Percentiles rank a stretch among this genome's conserved stretches.
These are phyloP conservation scores for Malassezia equina DNA, from an alignment of 1,284 basidiomycete species.

Conservation along the genomic window DNA sequence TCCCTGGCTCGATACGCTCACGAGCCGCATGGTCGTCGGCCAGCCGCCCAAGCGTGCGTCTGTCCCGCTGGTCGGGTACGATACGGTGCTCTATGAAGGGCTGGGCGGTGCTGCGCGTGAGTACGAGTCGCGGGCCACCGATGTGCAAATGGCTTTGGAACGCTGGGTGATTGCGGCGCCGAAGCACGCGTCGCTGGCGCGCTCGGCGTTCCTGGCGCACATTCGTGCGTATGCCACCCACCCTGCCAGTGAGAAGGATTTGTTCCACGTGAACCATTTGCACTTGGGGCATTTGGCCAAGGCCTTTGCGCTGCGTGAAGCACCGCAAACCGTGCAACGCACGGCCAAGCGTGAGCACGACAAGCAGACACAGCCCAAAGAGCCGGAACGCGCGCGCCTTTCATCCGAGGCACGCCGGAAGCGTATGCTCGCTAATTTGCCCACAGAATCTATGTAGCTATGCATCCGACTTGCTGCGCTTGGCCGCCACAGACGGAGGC, in stretches of 20 bases:
- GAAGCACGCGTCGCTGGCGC: constrained; percentile 67
- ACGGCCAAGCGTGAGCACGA: constrained; percentile 16
- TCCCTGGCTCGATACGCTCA: constrained; percentile 79
- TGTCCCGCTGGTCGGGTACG: constrained; percentile 15
- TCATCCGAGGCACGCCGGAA: neutral
- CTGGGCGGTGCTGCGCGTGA: constrained; percentile 64
- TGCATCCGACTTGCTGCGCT: constrained; percentile 11
- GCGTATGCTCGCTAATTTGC: constrained; percentile 17
- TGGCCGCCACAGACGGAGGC: constrained; percentile 10
- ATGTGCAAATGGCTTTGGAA: constrained; percentile 89
- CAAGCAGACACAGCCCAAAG: constrained; percentile 9
- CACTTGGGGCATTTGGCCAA: constrained; percentile 96
- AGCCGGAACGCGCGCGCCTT: neutral
- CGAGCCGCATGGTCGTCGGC: constrained; percentile 58
- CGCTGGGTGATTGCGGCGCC: constrained; percentile 74
- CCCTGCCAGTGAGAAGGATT: constrained; percentile 82
- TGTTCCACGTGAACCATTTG: constrained; percentile 85
- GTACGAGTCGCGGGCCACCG: constrained; percentile 82
- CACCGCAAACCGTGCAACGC: constrained; percentile 60
- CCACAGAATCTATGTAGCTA: constrained; percentile 15
- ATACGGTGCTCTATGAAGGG: constrained; percentile 53
- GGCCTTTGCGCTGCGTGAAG: constrained; percentile 85
- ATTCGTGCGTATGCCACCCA: constrained; percentile 96
- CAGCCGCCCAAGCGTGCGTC: constrained; percentile 9
- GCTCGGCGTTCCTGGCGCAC: constrained; percentile 80